These are phyloP conservation scores for Verticillium zaregamsianum DNA, from an alignment of 2,329 filamentous ascomycete genomes.

Conservation along the genomic window DNA sequence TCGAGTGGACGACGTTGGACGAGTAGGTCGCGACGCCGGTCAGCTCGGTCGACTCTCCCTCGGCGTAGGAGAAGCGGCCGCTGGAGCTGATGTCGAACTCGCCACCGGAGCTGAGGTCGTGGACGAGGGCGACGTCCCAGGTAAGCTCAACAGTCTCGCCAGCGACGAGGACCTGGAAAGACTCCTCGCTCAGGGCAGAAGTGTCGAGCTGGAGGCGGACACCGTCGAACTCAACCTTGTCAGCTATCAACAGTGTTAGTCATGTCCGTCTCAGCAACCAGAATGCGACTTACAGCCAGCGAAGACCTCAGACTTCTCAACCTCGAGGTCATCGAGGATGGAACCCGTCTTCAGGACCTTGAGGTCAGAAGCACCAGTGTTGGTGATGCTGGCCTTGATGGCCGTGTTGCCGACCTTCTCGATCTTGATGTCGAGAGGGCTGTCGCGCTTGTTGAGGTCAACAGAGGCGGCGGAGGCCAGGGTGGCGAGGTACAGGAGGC, in stretches of 20 bases:
- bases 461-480: conserved; percentile 30
- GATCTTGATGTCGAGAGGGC: conserved; percentile 40
- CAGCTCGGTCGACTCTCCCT: conserved; percentile 46
- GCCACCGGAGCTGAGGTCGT: conserved; percentile 48
- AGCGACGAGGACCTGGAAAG: conserved; percentile 45
- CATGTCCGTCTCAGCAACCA: not conserved
- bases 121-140: conserved; percentile 52
- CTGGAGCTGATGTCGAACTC: conserved; percentile 50
- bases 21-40: conserved; percentile 51
- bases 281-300: conserved; percentile 34
- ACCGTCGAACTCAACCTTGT: conserved; percentile 45
- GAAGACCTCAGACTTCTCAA: conserved; percentile 50
- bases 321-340: conserved; percentile 45
- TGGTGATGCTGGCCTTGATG: conserved; percentile 49
- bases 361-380: conserved; percentile 43
- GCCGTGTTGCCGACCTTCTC: conserved; percentile 46
- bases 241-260: conserved; percentile 22
- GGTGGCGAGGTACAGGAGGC: conserved; percentile 28
- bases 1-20: conserved; percentile 54
- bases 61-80: conserved; percentile 54
- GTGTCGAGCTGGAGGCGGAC: conserved; percentile 46
- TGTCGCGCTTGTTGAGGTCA: conserved; percentile 29
- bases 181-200: conserved; percentile 36
- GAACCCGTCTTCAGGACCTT: conserved; percentile 51
- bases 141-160: conserved; percentile 46